phyloP scores from a whole-genome alignment of 768 basidiomycete species.

The Hemileccinum rubropunctum region DNA sequence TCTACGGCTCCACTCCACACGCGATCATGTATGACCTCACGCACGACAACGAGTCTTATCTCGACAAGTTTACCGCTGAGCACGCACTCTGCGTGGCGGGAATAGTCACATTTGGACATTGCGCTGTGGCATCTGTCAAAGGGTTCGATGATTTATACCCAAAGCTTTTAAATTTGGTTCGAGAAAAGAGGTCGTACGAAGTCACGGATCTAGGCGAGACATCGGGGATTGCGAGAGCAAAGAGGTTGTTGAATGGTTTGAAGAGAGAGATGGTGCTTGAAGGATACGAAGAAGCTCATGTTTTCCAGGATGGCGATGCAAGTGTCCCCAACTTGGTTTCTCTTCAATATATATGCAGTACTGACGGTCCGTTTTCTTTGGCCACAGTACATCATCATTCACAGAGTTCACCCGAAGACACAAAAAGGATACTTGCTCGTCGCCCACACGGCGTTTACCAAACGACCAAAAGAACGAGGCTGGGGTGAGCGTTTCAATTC shows the following conservation, averaged over 20 bases:
- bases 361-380: slow-evolving; percentile 1
- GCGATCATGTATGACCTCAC: slow-evolving; percentile 94
- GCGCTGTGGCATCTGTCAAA: slow-evolving; percentile 90
- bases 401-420: slow-evolving; percentile 86
- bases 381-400: slow-evolving; percentile 84
- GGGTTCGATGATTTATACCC: slow-evolving; percentile 98
- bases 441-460: slow-evolving; percentile 89
- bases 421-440: slow-evolving; percentile 92
- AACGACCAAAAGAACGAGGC: slow-evolving; percentile 78
- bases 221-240: slow-evolving; percentile 56
- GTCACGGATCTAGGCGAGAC: slow-evolving; percentile 52
- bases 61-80: slow-evolving; percentile 89
- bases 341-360: neutral
- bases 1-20: slow-evolving; percentile 87
- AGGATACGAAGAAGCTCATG: slow-evolving; percentile 88
- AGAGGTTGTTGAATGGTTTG: slow-evolving; percentile 78
- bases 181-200: slow-evolving; percentile 79
- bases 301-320: slow-evolving; percentile 95
- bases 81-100: slow-evolving; percentile 94
- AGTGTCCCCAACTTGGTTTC: slow-evolving; percentile 31
- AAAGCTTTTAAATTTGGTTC: slow-evolving; percentile 86
- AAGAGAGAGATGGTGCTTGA: slow-evolving; percentile 91
- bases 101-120: slow-evolving; percentile 86
- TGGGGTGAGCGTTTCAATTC: slow-evolving; percentile 50
- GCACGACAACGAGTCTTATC: slow-evolving; percentile 94